These are phyloP conservation scores for Heliosperma pusillum DNA, from an alignment of 148 eudicot species.

Conservation along the genomic window DNA sequence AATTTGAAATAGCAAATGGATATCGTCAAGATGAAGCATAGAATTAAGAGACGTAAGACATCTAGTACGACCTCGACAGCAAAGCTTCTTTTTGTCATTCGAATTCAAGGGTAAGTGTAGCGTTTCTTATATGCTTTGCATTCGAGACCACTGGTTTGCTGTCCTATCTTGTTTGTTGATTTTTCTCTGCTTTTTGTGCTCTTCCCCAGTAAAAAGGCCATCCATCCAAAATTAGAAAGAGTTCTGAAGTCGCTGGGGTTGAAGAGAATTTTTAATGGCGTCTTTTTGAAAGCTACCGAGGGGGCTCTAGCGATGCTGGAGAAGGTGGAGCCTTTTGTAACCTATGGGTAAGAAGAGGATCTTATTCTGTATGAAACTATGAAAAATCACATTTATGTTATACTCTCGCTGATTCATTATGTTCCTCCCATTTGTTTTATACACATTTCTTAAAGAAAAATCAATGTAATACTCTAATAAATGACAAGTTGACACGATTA, in stretches of 20 bases:
- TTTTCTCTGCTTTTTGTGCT: slow-evolving; percentile 12
- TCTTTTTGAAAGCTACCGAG: slow-evolving; percentile 73
- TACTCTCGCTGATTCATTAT: no score
- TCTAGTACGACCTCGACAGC: slow-evolving; percentile 29
- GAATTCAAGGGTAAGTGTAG: slow-evolving; percentile 71
- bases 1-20: slow-evolving; percentile 60
- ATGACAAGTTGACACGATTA: no score
- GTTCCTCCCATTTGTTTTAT: no score
- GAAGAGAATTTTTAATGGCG: slow-evolving; percentile 59
- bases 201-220: slow-evolving; percentile 55
- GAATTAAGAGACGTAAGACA: slow-evolving; percentile 47
- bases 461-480: no score
- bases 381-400: no score
- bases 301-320: slow-evolving; percentile 58
- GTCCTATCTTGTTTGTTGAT: slow-evolving; percentile 7
- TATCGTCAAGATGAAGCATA: slow-evolving; percentile 75
- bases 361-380: not conserved
- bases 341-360: slow-evolving; percentile 63
- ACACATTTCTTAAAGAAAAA: no score
- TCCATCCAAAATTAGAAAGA: slow-evolving; percentile 66
- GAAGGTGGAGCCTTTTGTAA: slow-evolving; percentile 81
- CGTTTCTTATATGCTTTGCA: not conserved
- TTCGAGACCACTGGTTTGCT: not conserved
- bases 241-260: slow-evolving; percentile 60
- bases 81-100: slow-evolving; percentile 68